phyloP scores from a whole-genome alignment of 1,284 basidiomycete species.

The Cutaneotrichosporon sp. region DNA sequence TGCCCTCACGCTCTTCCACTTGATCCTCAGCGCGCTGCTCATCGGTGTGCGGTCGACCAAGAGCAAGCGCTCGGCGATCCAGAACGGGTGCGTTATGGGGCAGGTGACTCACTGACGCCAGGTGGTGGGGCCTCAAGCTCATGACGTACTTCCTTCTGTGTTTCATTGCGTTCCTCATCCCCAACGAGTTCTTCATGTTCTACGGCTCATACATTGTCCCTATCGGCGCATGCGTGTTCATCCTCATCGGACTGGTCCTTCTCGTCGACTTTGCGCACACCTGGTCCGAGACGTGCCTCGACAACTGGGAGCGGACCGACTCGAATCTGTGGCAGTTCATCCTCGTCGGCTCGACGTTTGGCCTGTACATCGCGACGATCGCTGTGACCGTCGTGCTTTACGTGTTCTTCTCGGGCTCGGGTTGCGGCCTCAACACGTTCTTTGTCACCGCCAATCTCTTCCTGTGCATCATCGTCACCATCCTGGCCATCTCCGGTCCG shows the following conservation, averaged over 20 bases:
- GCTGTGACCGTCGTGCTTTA: slow-evolving; percentile 84
- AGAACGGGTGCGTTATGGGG: slow-evolving; percentile 74
- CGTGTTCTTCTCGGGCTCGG: slow-evolving; percentile 82
- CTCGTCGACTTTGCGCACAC: slow-evolving; percentile 98
- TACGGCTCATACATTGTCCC: slow-evolving; percentile 87
- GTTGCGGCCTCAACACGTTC: slow-evolving; percentile 83
- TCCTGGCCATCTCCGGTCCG: slow-evolving; percentile 77
- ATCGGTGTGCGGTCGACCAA: slow-evolving; percentile 86
- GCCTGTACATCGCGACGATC: slow-evolving; percentile 80
- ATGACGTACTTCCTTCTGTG: slow-evolving; percentile 75
- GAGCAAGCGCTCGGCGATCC: slow-evolving; percentile 86
- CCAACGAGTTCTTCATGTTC: slow-evolving; percentile 62
- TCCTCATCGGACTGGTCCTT: slow-evolving; percentile 90
- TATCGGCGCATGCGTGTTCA: slow-evolving; percentile 89
- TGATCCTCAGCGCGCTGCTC: slow-evolving; percentile 72
- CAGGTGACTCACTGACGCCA: slow-evolving; percentile 42
- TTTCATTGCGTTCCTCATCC: slow-evolving; percentile 80
- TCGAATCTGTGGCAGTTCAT: slow-evolving; percentile 96
- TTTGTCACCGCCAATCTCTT: slow-evolving; percentile 94
- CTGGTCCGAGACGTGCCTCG: slow-evolving; percentile 95
- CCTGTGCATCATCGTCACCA: slow-evolving; percentile 74
- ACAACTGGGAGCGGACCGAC: slow-evolving; percentile 85
- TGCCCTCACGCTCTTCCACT: slow-evolving; percentile 85
- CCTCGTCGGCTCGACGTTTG: slow-evolving; percentile 86
- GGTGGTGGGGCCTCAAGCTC: slow-evolving; percentile 99